A percentile compares a stretch with the other conserved stretches of the same genome.
phyloP scores from a whole-genome alignment of 805 yeast species.

The Metschnikowia orientalis region DNA sequence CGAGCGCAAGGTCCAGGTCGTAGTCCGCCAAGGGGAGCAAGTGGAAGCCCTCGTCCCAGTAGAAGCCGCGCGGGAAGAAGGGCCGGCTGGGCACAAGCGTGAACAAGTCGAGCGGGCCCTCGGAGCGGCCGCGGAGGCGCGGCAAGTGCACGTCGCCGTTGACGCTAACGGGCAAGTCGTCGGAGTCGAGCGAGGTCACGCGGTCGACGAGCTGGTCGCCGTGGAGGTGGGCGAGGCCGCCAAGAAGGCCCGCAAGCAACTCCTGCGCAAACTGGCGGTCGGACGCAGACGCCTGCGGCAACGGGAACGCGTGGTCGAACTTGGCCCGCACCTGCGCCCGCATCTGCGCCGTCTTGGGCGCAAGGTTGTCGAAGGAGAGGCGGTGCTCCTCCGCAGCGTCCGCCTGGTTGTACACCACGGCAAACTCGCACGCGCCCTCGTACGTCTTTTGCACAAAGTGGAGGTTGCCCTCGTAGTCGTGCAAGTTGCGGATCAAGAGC shows the following conservation, averaged over 20 bases:
- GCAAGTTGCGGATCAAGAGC: constrained; percentile 54
- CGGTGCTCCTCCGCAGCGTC: constrained; percentile 33
- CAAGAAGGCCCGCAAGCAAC: constrained; percentile 74
- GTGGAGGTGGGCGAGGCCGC: constrained; percentile 84
- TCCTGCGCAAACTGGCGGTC: constrained; percentile 63
- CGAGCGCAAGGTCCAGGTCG: constrained; percentile 78
- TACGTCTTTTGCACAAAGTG: constrained; percentile 77
- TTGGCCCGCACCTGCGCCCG: constrained; percentile 44
- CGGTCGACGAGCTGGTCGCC: constrained; percentile 84
- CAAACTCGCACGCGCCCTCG: constrained; percentile 72
- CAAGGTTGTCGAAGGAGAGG: constrained; percentile 36
- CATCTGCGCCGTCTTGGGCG: constrained; percentile 28
- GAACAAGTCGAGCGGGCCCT: constrained; percentile 75
- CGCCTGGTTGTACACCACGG: constrained; percentile 54
- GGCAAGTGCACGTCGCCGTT: constrained; percentile 17
- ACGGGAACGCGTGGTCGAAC: constrained; percentile 48
- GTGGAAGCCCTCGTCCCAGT: constrained; percentile 99
- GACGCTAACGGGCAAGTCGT: constrained; percentile 51
- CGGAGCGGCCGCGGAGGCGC: constrained; percentile 50
- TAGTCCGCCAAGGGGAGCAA: constrained; percentile 74
- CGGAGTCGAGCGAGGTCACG: constrained; percentile 61
- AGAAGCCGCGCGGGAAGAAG: constrained; percentile 93
- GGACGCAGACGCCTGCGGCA: constrained; percentile 51
- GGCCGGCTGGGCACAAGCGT: constrained; percentile 89
- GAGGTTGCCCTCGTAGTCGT: constrained; percentile 64